A percentile compares a stretch with the other conserved stretches of the same genome.
These are phyloP conservation scores for Aspergillus mulundensis DNA, from an alignment of 495 filamentous ascomycete species.

Conservation along the genomic window DNA sequence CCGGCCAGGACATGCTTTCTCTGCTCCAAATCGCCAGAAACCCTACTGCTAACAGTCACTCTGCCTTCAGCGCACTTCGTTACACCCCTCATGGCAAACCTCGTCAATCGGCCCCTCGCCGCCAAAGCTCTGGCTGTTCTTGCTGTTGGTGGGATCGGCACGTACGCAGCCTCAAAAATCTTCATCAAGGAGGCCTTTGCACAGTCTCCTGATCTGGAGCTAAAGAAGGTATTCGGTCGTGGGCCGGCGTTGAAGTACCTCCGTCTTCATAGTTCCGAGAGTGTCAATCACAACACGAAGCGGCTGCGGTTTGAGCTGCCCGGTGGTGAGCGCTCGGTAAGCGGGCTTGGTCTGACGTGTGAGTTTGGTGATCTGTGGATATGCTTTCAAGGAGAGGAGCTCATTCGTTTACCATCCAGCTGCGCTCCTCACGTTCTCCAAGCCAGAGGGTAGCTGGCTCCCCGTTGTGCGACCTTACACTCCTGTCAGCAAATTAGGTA, in stretches of 20 bases:
- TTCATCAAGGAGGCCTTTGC: neutral
- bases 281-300: constrained; percentile 64
- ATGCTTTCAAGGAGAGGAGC: neutral
- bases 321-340: constrained; percentile 23
- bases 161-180: neutral
- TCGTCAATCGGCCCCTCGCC: neutral
- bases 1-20: neutral
- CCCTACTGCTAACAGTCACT: neutral
- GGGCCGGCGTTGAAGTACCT: constrained; percentile 8
- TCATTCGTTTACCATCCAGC: constrained; percentile 24
- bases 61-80: neutral
- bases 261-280: constrained; percentile 21
- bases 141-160: neutral
- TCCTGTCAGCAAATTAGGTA: constrained; percentile 53
- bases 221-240: constrained; percentile 3
- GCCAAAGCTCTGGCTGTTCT: neutral
- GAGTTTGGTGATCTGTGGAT: constrained; percentile 10
- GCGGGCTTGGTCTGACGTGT: constrained; percentile 54
- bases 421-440: constrained; percentile 51
- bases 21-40: neutral
- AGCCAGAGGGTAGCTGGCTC: constrained; percentile 47
- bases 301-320: constrained; percentile 59
- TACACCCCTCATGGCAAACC: neutral
- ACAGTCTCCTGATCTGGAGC: neutral
- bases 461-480: constrained; percentile 59